Conservation (phyloP, 345 rosid species). For the Kandelia obovata region DNA sequence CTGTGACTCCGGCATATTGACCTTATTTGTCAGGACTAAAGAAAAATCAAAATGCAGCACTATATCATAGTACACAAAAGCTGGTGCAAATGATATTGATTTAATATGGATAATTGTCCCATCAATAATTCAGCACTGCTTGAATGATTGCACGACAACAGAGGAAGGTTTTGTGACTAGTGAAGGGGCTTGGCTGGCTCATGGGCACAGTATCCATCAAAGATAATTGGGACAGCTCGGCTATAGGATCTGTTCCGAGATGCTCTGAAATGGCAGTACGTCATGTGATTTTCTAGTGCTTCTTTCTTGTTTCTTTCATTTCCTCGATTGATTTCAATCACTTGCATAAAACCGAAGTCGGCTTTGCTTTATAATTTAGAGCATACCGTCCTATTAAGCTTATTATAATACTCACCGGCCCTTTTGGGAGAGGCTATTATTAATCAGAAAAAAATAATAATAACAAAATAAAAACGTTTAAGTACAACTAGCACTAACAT, state of each 20-base stretch:
- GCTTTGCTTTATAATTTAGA: not conserved
- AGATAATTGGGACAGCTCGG: slow-evolving; percentile 35
- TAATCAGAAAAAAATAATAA: too few species aligned
- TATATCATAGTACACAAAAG: too few species aligned
- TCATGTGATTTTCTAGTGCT: slow-evolving; percentile 13
- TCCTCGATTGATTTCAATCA: not conserved
- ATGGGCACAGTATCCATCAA: slow-evolving; percentile 6
- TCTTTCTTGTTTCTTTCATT: slow-evolving; percentile 12
- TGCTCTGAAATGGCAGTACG: slow-evolving; percentile 21
- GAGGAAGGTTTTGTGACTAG: slow-evolving; percentile 20
- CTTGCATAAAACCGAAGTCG: not conserved
- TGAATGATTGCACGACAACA: slow-evolving; percentile 1
- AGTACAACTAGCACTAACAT: too few species aligned
- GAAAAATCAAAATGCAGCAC: too few species aligned
- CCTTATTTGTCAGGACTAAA: too few species aligned
- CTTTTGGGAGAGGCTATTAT: too few species aligned
- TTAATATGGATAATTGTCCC: too few species aligned
- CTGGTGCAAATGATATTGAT: too few species aligned
- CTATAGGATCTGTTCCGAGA: slow-evolving; percentile 23
- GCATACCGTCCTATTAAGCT: too few species aligned
- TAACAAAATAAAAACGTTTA: too few species aligned
- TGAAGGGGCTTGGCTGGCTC: slow-evolving; percentile 13
- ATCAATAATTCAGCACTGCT: not conserved
- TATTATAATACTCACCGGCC: too few species aligned
- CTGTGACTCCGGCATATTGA: too few species aligned